These are phyloP conservation scores for Populus trichocarpa DNA, from an alignment of 441 rosid genomes.

Conservation along the genomic window DNA sequence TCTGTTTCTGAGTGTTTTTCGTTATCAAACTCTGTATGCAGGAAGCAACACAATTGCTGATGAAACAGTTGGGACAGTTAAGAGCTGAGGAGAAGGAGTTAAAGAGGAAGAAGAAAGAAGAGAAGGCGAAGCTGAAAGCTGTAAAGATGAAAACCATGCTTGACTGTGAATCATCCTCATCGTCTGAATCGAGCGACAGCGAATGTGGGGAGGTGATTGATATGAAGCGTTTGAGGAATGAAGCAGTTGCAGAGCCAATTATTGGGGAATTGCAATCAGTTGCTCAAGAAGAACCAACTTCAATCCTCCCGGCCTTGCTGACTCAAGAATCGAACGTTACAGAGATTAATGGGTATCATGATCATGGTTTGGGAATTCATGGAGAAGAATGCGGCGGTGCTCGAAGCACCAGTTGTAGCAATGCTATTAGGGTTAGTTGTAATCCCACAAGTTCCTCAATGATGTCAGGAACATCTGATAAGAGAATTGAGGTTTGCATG, in stretches of 20 bases:
- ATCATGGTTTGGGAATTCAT: not conserved
- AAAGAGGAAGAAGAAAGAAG: constrained; percentile 52
- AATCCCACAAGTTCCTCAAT: not conserved
- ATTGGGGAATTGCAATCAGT: not conserved
- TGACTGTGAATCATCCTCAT: constrained; percentile 34
- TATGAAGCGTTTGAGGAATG: constrained; percentile 34
- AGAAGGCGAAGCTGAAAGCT: constrained; percentile 40
- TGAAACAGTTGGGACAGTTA: constrained; percentile 47
- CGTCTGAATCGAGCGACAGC: constrained; percentile 51
- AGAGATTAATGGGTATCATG: not conserved
- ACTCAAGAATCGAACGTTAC: not conserved
- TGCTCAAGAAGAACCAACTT: not conserved
- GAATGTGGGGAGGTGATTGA: constrained; percentile 45
- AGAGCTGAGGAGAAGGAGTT: constrained; percentile 54
- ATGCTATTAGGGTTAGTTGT: not conserved
- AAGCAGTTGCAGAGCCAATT: constrained; percentile 14
- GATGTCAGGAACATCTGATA: not conserved
- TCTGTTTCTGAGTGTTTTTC: not conserved
- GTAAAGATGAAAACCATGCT: not conserved
- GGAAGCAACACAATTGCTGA: constrained; percentile 55
- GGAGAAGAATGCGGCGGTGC: constrained; percentile 4
- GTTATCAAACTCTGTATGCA: constrained; percentile 10
- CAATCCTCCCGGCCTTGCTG: not conserved
- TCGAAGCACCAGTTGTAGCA: not conserved
- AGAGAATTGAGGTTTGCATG: constrained; percentile 70